Conservation (phyloP, 306 rosid genomes). For the Begonia loranthoides region DNA sequence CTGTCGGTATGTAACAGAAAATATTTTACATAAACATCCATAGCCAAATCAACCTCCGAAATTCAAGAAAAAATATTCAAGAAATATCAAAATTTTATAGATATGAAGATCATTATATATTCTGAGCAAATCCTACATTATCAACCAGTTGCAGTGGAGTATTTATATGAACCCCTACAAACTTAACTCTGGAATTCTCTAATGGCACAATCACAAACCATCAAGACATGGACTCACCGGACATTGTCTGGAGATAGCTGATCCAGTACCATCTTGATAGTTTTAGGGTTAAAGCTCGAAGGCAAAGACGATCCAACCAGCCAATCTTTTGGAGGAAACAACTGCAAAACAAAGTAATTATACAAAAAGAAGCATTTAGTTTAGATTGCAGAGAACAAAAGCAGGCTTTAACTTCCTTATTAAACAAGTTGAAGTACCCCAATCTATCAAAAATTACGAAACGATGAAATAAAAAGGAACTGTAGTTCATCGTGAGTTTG, state of each 20-base stretch:
- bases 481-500: too few species aligned
- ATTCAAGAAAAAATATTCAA: too few species aligned
- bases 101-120: too few species aligned
- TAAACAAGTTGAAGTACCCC: too few species aligned
- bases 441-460: too few species aligned
- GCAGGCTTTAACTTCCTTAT: not conserved
- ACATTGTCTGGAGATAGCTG: constrained; percentile 69
- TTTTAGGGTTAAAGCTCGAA: constrained; percentile 39
- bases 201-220: constrained; percentile 3
- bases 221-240: constrained; percentile 33
- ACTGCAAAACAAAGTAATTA: constrained; percentile 24
- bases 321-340: constrained; percentile 90
- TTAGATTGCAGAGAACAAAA: not conserved
- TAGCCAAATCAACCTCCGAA: too few species aligned
- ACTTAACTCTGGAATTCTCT: not conserved
- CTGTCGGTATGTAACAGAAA: constrained; percentile 22
- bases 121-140: too few species aligned
- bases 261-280: constrained; percentile 51
- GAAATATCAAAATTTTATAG: too few species aligned
- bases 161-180: too few species aligned
- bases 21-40: constrained; percentile 9
- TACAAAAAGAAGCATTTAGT: not conserved
- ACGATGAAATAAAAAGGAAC: too few species aligned
- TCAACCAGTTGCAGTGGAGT: too few species aligned
- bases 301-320: constrained; percentile 72